Percentiles rank a stretch among this genome's conserved stretches.
Conservation (phyloP, 1,139 yeast species). For the Nakaseomyces sp. region DNA sequence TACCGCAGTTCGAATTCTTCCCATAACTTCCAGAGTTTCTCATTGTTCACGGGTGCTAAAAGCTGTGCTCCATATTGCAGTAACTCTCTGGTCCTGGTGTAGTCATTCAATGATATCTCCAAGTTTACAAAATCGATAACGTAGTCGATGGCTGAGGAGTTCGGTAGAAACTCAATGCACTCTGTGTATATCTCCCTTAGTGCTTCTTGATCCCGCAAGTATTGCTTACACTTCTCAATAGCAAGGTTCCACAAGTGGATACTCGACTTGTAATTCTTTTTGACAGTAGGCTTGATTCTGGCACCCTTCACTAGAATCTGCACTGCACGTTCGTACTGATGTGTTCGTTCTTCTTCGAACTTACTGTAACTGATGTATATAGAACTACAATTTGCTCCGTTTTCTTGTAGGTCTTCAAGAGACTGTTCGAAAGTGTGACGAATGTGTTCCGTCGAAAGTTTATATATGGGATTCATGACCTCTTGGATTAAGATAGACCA, state of each 20-base stretch:
- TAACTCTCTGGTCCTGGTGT: conserved; percentile 51
- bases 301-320: conserved; percentile 39
- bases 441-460: conserved; percentile 44
- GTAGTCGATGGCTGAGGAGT: conserved; percentile 16
- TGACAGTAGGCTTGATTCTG: conserved; percentile 3
- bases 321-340: conserved; percentile 38
- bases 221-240: conserved; percentile 12
- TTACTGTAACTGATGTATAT: conserved; percentile 51
- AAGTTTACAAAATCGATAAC: conserved; percentile 26
- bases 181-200: conserved; percentile 23
- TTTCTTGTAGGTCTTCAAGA: conserved; percentile 41
- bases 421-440: conserved; percentile 71
- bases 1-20: conserved; percentile 59
- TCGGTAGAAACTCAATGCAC: conserved; percentile 23
- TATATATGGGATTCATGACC: conserved; percentile 33
- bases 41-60: conserved; percentile 35
- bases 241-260: conserved; percentile 22
- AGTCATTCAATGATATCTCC: conserved; percentile 21
- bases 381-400: conserved; percentile 36
- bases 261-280: conserved; percentile 12
- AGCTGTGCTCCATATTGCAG: conserved; percentile 42
- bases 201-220: conserved; percentile 14
- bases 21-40: conserved; percentile 55
- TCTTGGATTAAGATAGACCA: conserved; percentile 64
- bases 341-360: conserved; percentile 46